Conservation (phyloP, 768 basidiomycete species). For the Chiua virens region DNA sequence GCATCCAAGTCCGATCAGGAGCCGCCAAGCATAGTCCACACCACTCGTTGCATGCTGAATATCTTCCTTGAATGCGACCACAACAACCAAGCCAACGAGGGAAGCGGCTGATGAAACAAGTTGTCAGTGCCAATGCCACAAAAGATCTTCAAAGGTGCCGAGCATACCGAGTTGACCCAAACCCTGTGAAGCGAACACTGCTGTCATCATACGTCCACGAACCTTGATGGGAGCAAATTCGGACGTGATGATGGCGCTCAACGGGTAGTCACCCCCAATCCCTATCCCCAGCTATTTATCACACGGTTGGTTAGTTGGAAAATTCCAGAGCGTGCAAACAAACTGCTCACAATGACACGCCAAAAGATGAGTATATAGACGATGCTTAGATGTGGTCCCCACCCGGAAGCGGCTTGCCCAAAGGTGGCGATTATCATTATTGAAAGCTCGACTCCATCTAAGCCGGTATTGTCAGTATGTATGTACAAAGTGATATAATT, state of each 20-base stretch:
- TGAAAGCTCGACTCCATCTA: too few species aligned
- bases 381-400: conserved; percentile 59
- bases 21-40: too few species aligned
- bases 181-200: too few species aligned
- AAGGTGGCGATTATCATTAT: too few species aligned
- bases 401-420: conserved; percentile 67
- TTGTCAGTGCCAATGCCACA: not conserved
- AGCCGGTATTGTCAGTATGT: not conserved
- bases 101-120: conserved; percentile 48
- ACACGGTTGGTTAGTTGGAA: conserved; percentile 33
- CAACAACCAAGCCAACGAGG: conserved; percentile 60
- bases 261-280: conserved; percentile 84
- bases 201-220: too few species aligned
- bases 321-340: not conserved
- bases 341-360: conserved; percentile 61
- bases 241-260: conserved; percentile 78
- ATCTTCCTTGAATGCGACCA: too few species aligned
- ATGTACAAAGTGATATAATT: not conserved
- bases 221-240: conserved; percentile 77
- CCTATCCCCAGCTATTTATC: conserved; percentile 62
- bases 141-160: conserved; percentile 18
- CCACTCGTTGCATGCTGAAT: too few species aligned
- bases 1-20: too few species aligned
- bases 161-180: too few species aligned
- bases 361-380: conserved; percentile 75